Conservation (phyloP, 2,329 filamentous ascomycete species). For the Xylariaceae sp. region DNA sequence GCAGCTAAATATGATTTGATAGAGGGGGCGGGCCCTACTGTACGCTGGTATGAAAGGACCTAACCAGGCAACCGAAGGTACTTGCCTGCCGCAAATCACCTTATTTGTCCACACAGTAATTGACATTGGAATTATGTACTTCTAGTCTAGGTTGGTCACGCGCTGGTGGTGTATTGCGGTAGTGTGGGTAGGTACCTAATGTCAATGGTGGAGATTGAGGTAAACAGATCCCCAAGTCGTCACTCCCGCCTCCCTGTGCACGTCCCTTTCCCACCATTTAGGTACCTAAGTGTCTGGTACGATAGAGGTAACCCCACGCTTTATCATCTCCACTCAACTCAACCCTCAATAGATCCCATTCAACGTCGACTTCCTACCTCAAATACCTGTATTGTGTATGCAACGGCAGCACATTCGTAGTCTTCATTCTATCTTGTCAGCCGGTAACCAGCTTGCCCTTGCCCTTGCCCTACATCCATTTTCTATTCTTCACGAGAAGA, state of each 20-base stretch:
- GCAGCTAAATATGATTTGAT: too few relatives aligned
- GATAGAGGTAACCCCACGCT: constrained; percentile 21
- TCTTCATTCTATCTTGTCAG: background rate
- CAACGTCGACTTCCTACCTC: background rate
- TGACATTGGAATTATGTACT: too few relatives aligned
- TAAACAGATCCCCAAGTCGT: background rate
- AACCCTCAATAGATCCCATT: background rate
- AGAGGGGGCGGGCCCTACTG: too few relatives aligned
- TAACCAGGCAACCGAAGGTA: too few relatives aligned
- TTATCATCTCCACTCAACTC: constrained; percentile 14
- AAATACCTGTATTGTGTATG: background rate
- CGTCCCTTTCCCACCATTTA: background rate
- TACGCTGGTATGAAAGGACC: too few relatives aligned
- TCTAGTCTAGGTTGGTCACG: too few relatives aligned
- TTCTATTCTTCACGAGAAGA: background rate
- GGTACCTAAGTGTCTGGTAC: constrained; percentile 1
- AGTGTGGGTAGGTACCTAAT: background rate
- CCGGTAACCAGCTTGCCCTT: background rate
- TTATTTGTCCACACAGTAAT: too few relatives aligned
- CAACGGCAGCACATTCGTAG: background rate
- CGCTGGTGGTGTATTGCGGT: too few relatives aligned
- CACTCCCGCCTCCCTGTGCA: background rate
- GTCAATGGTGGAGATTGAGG: background rate
- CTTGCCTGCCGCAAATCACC: too few relatives aligned
- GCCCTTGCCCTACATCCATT: background rate